These are phyloP conservation scores for Flaveria trinervia DNA, from an alignment of 129 eudicot species.

Conservation along the genomic window DNA sequence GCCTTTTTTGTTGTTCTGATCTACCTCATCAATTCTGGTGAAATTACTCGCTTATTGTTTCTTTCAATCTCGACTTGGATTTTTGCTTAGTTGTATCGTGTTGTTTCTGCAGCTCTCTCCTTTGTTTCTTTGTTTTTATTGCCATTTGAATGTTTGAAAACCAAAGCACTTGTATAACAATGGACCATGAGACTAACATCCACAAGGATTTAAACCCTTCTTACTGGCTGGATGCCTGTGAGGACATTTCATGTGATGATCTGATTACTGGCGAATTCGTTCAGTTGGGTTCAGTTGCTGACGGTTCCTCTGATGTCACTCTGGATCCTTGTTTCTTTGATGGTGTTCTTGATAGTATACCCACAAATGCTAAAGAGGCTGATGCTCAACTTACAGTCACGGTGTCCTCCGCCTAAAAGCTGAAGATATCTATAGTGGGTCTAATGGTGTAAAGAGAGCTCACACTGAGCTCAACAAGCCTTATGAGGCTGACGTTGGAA, in stretches of 20 bases:
- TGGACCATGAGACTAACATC: constrained; percentile 39
- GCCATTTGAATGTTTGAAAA: constrained; percentile 15
- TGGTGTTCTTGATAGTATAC: constrained; percentile 59
- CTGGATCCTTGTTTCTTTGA: constrained; percentile 71
- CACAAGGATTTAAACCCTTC: constrained; percentile 47
- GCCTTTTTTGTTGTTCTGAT: background rate
- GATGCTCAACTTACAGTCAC: constrained; percentile 16
- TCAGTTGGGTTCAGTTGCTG: constrained; percentile 23
- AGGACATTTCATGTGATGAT: constrained; percentile 75
- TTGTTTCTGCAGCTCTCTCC: too few relatives aligned
- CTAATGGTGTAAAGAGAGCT: constrained; percentile 26
- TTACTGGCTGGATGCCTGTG: constrained; percentile 95
- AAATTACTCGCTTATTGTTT: constrained; percentile 1
- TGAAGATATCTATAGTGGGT: constrained; percentile 13
- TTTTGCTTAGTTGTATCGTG: too few relatives aligned
- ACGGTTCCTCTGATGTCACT: constrained; percentile 15
- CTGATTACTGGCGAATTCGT: constrained; percentile 38
- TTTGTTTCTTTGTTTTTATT: too few relatives aligned
- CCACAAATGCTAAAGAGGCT: constrained; percentile 36
- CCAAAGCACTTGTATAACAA: constrained; percentile 12
- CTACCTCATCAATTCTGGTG: background rate
- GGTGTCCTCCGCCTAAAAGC: background rate
- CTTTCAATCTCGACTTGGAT: too few relatives aligned
- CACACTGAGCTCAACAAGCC: background rate
- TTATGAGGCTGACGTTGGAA: background rate